phyloP scores from a whole-genome alignment of 73 alveolate genomes.

The Paramecium biaurelia region DNA sequence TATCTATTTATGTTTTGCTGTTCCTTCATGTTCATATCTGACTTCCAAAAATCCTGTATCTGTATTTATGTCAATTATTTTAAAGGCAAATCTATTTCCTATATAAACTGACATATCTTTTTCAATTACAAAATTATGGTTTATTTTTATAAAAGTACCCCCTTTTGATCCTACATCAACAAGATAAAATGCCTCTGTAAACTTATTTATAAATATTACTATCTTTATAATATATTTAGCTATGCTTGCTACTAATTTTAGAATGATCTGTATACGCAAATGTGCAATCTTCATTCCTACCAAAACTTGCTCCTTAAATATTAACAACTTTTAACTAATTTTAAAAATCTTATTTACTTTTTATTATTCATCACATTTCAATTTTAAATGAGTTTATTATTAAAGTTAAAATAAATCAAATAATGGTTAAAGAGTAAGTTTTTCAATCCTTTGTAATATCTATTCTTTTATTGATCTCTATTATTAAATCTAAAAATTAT shows the following conservation, averaged over 20 bases:
- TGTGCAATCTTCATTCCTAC: constrained; percentile 32
- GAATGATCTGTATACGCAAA: constrained; percentile 38
- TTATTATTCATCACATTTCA: not conserved
- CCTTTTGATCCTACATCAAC: constrained; percentile 51
- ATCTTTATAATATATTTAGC: not conserved
- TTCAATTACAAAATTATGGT: constrained; percentile 14
- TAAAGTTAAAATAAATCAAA: not conserved
- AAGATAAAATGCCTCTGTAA: not conserved
- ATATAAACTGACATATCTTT: constrained; percentile 26
- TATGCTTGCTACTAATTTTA: constrained; percentile 31
- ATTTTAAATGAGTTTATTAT: constrained; percentile 23
- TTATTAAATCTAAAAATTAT: not conserved
- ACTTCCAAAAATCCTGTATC: not conserved
- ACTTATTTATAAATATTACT: not conserved
- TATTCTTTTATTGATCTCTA: not conserved
- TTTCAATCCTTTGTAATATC: not conserved
- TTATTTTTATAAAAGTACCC: constrained; percentile 31
- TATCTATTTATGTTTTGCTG: not conserved
- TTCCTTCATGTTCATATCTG: constrained; percentile 18
- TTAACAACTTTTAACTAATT: not conserved
- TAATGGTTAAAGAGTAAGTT: not conserved
- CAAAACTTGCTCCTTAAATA: constrained; percentile 12
- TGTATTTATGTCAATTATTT: not conserved
- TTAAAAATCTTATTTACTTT: not conserved
- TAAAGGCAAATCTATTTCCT: constrained; percentile 43